Conservation (phyloP, 1,284 basidiomycete genomes). For the Microbotryum intermedium region DNA sequence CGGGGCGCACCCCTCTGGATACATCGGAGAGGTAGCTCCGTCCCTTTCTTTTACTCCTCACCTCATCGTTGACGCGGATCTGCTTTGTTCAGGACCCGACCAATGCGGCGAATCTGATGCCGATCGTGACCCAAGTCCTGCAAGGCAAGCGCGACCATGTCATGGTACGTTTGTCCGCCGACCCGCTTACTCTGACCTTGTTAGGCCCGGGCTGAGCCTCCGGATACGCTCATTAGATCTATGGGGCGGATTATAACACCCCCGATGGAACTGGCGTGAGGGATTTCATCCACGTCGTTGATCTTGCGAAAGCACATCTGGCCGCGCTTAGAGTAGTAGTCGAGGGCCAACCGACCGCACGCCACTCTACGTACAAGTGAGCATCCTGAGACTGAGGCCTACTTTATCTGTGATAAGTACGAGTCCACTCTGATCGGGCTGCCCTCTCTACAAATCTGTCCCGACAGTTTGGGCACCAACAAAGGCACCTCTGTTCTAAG, state of each 20-base stretch:
- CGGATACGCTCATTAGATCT: slow-evolving; percentile 13
- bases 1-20: slow-evolving; percentile 30
- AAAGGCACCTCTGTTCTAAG: slow-evolving; percentile 23
- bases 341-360: background rate
- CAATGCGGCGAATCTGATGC: slow-evolving; percentile 30
- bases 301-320: slow-evolving; percentile 30
- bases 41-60: background rate
- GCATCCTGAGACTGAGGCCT: background rate
- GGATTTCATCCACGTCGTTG: slow-evolving; percentile 30
- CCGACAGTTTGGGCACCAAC: slow-evolving; percentile 21
- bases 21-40: slow-evolving; percentile 27
- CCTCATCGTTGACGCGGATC: background rate
- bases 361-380: slow-evolving; percentile 10
- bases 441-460: background rate
- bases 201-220: background rate
- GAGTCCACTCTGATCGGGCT: background rate
- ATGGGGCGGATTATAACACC: slow-evolving; percentile 28
- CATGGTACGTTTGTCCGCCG: slow-evolving; percentile 1
- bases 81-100: slow-evolving; percentile 10
- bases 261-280: slow-evolving; percentile 27
- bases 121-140: slow-evolving; percentile 30
- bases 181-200: background rate
- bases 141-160: slow-evolving; percentile 24
- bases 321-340: slow-evolving; percentile 19
- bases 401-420: background rate